phyloP scores from a whole-genome alignment of 2,329 filamentous ascomycete genomes.

The Penicillium sp. region DNA sequence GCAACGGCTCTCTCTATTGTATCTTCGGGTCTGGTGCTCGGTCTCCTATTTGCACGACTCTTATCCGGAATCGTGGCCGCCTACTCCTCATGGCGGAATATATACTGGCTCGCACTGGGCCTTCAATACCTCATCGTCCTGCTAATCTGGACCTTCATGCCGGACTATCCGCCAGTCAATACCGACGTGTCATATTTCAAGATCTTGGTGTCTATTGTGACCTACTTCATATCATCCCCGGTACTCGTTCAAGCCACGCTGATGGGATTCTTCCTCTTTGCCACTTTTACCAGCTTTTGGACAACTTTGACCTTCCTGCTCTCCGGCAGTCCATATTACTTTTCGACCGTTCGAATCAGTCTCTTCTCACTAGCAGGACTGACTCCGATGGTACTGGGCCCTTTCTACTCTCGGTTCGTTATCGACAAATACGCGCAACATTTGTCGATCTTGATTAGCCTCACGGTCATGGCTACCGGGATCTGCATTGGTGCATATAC shows the following conservation, averaged over 20 bases:
- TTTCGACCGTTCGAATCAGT: slow-evolving; percentile 70
- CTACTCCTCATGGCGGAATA: slow-evolving; percentile 73
- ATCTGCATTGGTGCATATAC: slow-evolving; percentile 71
- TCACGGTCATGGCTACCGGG: slow-evolving; percentile 63
- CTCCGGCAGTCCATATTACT: slow-evolving; percentile 70
- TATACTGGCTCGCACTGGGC: slow-evolving; percentile 78
- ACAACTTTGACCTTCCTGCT: slow-evolving; percentile 81
- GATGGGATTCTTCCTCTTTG: slow-evolving; percentile 65
- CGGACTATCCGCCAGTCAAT: slow-evolving; percentile 78
- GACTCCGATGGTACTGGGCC: slow-evolving; percentile 67
- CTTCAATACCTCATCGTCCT: slow-evolving; percentile 70
- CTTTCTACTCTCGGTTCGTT: slow-evolving; percentile 70
- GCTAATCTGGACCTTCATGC: slow-evolving; percentile 74
- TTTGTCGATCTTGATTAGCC: slow-evolving; percentile 68
- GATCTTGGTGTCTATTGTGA: slow-evolving; percentile 67
- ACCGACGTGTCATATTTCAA: slow-evolving; percentile 66
- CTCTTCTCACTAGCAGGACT: slow-evolving; percentile 80
- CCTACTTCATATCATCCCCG: slow-evolving; percentile 68
- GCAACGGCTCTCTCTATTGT: slow-evolving; percentile 74
- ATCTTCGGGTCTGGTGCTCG: slow-evolving; percentile 74
- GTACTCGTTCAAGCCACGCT: slow-evolving; percentile 71
- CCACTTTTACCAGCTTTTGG: slow-evolving; percentile 71
- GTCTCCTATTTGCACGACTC: slow-evolving; percentile 75
- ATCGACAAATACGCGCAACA: slow-evolving; percentile 73
- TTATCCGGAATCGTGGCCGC: slow-evolving; percentile 76